Evolutionary conservation across 2,329 filamentous ascomycete species (phyloP).

Genomic region (Phaeosphaeriaceae sp.): DNA sequence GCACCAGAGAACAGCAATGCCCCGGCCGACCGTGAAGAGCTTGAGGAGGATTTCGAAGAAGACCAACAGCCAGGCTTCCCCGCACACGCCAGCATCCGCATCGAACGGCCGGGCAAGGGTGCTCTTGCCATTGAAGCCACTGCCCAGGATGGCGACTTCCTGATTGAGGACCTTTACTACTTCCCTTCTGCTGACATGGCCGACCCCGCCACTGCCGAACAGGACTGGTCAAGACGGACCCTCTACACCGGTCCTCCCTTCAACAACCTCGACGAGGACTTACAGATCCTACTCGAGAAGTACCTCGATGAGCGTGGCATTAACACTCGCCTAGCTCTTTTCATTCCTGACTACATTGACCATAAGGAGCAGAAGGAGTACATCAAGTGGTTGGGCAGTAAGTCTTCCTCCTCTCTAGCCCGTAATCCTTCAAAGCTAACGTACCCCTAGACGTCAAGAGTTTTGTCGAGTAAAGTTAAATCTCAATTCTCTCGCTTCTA

Average conservation of each 20-base stretch:
- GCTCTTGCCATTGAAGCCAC: constrained; percentile 86
- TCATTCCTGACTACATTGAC: constrained; percentile 95
- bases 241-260: constrained; percentile 92
- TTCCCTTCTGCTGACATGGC: constrained; percentile 80
- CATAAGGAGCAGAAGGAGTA: constrained; percentile 99
- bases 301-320: constrained; percentile 96
- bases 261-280: constrained; percentile 91
- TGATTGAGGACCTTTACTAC: constrained; percentile 90
- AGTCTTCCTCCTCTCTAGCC: constrained; percentile 13
- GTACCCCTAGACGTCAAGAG: constrained; percentile 71
- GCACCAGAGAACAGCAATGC: constrained; percentile 63
- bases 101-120: constrained; percentile 86
- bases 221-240: constrained; percentile 75
- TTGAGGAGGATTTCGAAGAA: constrained; percentile 62
- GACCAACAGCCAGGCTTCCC: constrained; percentile 69
- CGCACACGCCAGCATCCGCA: constrained; percentile 80
- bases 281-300: constrained; percentile 88
- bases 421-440: constrained; percentile 22
- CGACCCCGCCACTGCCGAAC: constrained; percentile 75
- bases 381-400: constrained; percentile 78
- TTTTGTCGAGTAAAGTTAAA: constrained; percentile 71
- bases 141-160: constrained; percentile 83
- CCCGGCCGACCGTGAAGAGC: constrained; percentile 63
- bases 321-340: constrained; percentile 82
- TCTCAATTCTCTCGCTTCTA: constrained; percentile 21